Base-by-base conservation (phyloP, 1,284 basidiomycete genomes). In the Mixia osmundae region DNA sequence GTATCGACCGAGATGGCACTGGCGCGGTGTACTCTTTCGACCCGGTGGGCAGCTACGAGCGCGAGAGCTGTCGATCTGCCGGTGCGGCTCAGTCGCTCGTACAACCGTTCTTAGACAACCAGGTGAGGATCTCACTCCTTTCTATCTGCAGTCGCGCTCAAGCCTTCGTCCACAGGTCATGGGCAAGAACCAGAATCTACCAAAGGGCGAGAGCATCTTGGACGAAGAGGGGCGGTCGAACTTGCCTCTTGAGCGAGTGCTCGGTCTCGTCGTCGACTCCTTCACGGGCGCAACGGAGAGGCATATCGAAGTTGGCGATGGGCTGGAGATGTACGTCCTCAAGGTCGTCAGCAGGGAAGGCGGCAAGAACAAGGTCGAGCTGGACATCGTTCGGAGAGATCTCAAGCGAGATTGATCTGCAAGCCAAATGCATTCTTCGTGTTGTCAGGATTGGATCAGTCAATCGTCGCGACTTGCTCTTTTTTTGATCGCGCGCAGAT, bases 1-100 rank as follows among this genome's bases (percentile, higher is more conserved):
- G 50, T 3, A 50, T 51, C 41, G 46, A 50, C 30, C 37, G 41
- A 14, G 50, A 51, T 82, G 82, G 82, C 25, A 71, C 78, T 27
- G 85, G 85, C 25, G 80, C 83, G 3, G 83, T 94, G 14, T 94
- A 94, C 63, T 89, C 82, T 18, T 94, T 89, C 57, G 85, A 94
- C 59, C 83, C 83, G 24, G 80, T 91, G 23, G 85, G 85, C 29
- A 82, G 76, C 36, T 94, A 91, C 57, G 83, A 91, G 58, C 76
- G 85, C 43, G 80, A 89, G 60, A 71, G 77, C 28, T 91, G 85
- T 61, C 73, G 85, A 47, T 82, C 82, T 25, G 82, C 83, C 32
- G 85, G 85, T 41, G 77, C 83, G 8, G 85, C 83, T 18, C 76
- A 80, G 54, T 68, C 72, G 32, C 67, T 94, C 25, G 70, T 94